Conservation (phyloP, 2,329 filamentous ascomycete species). For the Microsporum audouinii region DNA sequence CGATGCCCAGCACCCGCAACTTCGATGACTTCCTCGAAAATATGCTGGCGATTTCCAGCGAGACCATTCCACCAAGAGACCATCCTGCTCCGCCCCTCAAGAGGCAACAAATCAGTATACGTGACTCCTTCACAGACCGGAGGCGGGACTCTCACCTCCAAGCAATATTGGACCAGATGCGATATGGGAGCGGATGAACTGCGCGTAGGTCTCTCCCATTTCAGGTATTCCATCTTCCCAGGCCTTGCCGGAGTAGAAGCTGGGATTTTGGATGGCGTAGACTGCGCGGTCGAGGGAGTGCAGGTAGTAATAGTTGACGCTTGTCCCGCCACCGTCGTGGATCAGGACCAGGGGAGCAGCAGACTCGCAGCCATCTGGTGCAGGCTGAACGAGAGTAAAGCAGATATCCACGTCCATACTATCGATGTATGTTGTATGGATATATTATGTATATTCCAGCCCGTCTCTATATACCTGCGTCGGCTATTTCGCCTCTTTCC, state of each 20-base stretch:
- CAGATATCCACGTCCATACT: conserved; percentile 8
- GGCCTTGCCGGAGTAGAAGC: conserved; percentile 36
- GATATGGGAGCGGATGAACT: conserved; percentile 30
- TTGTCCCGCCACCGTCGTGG: conserved; percentile 52
- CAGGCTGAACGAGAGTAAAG: conserved; percentile 12
- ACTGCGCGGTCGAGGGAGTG: conserved; percentile 39
- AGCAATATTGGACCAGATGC: conserved; percentile 13
- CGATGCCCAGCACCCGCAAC: conserved; percentile 13
- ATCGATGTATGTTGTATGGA: neutral
- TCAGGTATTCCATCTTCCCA: conserved; percentile 45
- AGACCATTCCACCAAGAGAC: conserved; percentile 17
- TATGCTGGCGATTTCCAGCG: conserved; percentile 16
- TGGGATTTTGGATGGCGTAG: conserved; percentile 47
- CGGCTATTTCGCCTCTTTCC: too few relatives aligned
- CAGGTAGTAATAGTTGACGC: conserved; percentile 47
- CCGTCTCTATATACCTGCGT: too few relatives aligned
- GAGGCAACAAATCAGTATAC: neutral
- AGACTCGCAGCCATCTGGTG: conserved; percentile 5
- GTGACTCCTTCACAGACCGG: neutral
- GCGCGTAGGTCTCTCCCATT: conserved; percentile 44
- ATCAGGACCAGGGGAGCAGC: conserved; percentile 43
- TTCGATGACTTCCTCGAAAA: conserved; percentile 9
- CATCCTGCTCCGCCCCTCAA: conserved; percentile 11
- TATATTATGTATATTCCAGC: neutral
- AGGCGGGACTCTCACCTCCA: conserved; percentile 12